Conservation (phyloP, 306 rosid genomes). For the Delonix regia region DNA sequence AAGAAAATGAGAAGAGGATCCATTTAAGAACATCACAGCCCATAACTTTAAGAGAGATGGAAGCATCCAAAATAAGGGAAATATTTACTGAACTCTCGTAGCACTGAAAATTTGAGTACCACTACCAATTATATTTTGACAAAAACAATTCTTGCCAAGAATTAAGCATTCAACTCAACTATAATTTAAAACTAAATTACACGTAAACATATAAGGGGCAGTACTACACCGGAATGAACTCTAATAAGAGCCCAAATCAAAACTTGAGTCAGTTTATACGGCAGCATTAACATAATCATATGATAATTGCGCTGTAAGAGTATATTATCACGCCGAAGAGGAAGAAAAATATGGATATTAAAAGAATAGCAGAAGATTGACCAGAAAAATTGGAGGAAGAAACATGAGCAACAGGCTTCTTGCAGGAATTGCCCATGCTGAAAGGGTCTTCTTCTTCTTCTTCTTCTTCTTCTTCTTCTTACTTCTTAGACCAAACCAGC, state of each 20-base stretch:
- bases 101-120: background rate
- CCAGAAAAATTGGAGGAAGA: conserved; percentile 67
- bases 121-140: background rate
- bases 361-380: conserved; percentile 10
- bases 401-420: conserved; percentile 72
- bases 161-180: background rate
- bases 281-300: background rate
- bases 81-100: background rate
- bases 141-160: background rate
- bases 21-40: conserved; percentile 7
- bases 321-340: background rate
- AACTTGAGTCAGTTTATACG: background rate
- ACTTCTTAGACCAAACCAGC: conserved; percentile 1
- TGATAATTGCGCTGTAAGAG: background rate
- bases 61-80: background rate
- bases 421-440: conserved; percentile 72
- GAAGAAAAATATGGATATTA: background rate
- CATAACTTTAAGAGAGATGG: background rate
- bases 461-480: background rate
- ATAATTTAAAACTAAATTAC: background rate
- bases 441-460: background rate
- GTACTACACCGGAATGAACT: background rate
- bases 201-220: background rate
- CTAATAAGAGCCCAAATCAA: background rate
- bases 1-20: background rate